Base-by-base conservation (phyloP, 2,329 filamentous ascomycete species). In the Sporothrix curviconia region DNA sequence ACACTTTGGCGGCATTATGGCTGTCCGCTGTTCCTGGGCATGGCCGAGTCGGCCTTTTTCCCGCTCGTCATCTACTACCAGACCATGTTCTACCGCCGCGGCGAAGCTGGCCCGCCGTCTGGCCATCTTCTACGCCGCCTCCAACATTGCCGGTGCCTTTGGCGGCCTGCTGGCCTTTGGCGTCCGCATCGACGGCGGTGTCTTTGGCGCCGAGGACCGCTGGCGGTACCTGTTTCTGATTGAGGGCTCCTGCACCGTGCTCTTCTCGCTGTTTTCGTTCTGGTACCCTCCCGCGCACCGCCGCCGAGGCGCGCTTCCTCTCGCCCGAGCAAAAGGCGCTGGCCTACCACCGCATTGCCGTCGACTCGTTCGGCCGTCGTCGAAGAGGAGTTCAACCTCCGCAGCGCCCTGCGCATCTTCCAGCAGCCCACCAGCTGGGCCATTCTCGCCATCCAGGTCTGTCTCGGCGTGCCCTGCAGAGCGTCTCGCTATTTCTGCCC, bases 311-410 rank as follows among this genome's bases (percentile, higher is more conserved):
- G 9, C 49, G 57, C 2, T 91, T 91, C 65, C 75, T 91, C 19
- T 83, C 70, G 57, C 75, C 80, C 2, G 81, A 84, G 1, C 86
- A 92, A 67, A 86, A 83, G 65, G 74, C 76, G 8, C 77, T 91
- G 0, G 88, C 87, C 3, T 85, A 83, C 65, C 81, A 84, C 65
- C 84, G 88, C n/a, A 87, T 91, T 61, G 85, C 87, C 61, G 78
- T 89, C 53, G 89, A 92, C 67, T 86, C 82, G 7, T 90, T 86
- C 2, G n/a, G 82, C 86, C 0, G 73, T 76, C 15, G 80, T 83
- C 25, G 73, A 76, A 37, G 78, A 83, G 64, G 67, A 75, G 59
- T 79, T 83, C 65, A 72, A 74, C 61, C 68, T 82, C 24, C 69
- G 66, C 17, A 79, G 83, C 3, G 72, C 79, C 0, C 69, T 82